These are phyloP conservation scores for Bifiguratus adelaidae DNA, from an alignment of 192 early-diverging fungal species.

Conservation along the genomic window DNA sequence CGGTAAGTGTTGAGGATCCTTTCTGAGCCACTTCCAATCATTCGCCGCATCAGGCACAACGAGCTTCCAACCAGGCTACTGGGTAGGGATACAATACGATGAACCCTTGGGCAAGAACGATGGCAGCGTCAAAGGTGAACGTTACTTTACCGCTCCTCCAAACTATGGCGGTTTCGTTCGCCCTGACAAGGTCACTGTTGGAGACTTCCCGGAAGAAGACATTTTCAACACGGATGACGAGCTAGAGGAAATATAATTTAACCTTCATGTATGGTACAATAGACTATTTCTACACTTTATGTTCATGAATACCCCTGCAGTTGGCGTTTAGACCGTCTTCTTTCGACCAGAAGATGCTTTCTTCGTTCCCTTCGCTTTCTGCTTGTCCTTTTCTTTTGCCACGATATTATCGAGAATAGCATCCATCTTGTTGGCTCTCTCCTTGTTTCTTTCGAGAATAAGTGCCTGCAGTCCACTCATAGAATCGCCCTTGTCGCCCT, in stretches of 20 bases:
- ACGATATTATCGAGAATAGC: conserved; percentile 33
- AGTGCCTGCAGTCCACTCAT: conserved; percentile 37
- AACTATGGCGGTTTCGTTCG: conserved; percentile 85
- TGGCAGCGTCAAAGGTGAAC: conserved; percentile 67
- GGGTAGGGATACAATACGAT: conserved; percentile 94
- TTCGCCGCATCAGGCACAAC: conserved; percentile 25
- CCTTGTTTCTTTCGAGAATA: conserved; percentile 33
- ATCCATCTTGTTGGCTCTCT: conserved; percentile 42
- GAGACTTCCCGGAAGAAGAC: conserved; percentile 91
- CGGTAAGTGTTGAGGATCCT: conserved; percentile 26
- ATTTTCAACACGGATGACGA: conserved; percentile 57
- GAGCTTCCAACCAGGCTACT: conserved; percentile 76
- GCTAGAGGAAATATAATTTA: conserved; percentile 51
- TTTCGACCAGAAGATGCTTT: no score
- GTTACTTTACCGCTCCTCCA: conserved; percentile 65
- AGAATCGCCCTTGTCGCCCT: conserved; percentile 23
- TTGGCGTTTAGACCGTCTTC: no score
- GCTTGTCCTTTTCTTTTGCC: conserved; percentile 23
- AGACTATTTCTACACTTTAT: no score
- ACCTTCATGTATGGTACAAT: no score
- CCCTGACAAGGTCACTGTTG: conserved; percentile 79
- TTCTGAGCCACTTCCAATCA: neutral
- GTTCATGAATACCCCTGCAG: no score
- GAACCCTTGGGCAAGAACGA: conserved; percentile 95
- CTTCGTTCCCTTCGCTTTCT: conserved; percentile 4